Percentiles rank a stretch among this genome's conserved stretches.
phyloP scores from a whole-genome alignment of 805 yeast genomes.

The Sugiyamaella smithiae region DNA sequence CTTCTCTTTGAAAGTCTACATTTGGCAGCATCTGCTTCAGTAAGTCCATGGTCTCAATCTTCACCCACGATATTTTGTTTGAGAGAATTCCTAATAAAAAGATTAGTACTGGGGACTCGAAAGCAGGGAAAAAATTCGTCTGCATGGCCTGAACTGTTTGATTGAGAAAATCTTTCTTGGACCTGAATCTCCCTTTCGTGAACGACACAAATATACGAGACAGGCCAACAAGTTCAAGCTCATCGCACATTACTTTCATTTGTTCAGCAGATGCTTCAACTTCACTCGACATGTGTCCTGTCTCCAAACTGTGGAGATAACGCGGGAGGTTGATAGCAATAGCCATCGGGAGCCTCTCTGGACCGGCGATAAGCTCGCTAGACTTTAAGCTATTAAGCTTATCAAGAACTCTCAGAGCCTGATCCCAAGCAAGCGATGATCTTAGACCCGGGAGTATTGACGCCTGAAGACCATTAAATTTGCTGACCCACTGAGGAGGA shows the following conservation, averaged over 20 bases:
- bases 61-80: conserved; percentile 76
- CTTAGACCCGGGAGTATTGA: conserved; percentile 78
- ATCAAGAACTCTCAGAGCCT: conserved; percentile 70
- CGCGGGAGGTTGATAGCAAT: conserved; percentile 79
- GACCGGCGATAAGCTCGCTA: conserved; percentile 70
- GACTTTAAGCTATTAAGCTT: conserved; percentile 62
- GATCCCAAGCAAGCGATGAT: conserved; percentile 75
- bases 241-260: conserved; percentile 60
- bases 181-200: conserved; percentile 74
- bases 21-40: conserved; percentile 72
- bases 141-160: conserved; percentile 75
- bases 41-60: conserved; percentile 72
- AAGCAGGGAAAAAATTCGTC: conserved; percentile 65
- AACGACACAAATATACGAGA: conserved; percentile 74
- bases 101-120: conserved; percentile 70
- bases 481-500: conserved; percentile 94
- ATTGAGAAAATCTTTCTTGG: conserved; percentile 83
- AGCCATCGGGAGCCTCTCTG: conserved; percentile 66
- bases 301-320: conserved; percentile 75
- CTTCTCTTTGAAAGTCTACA: conserved; percentile 72
- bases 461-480: conserved; percentile 62
- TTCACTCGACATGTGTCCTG: conserved; percentile 49
- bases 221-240: conserved; percentile 48
- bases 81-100: conserved; percentile 75
- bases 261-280: conserved; percentile 52